Base-by-base conservation (phyloP, 371 early-diverging fungal genomes). In the Neoconidiobolus thromboides region DNA sequence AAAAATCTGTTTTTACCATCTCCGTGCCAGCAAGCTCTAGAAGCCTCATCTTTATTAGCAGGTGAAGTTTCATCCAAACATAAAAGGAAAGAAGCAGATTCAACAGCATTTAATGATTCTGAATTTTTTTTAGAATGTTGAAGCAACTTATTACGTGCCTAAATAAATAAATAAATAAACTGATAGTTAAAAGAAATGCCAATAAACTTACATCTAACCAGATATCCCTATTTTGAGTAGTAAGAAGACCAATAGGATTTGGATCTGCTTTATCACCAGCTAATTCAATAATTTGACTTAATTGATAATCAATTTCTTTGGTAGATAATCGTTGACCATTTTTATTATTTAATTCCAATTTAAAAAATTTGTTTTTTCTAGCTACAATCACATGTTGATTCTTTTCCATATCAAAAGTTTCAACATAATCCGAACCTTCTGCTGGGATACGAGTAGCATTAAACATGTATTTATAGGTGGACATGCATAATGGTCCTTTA, bases 381-480 rank as follows among this genome's bases (percentile, higher is more conserved):
- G 86, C 78, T 40, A 89, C 94, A 14, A 85, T 77, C 26, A 96
- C 78, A 66, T 91, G 89, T 61, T 82, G 74, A 78, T 92, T 82
- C 62, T 73, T 68, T 15, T 68, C 62, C 52, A 92, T 89, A 60
- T 91, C 89, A 61, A 77, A 84, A 4, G 75, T 74, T 12, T 73
- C 75, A 52, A 85, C 87, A 58, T 75, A 67, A 67, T 96, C 97
- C 14, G 82, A 76, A 2, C 91, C 91, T 69, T 82, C 82, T 61
- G 71, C 69, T 51, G 97, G 93, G 61, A 92, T 81, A 64, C 97
- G 88, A 73, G 87, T 87, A 50, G 93, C 84, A 69, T 96, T 92
- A 79, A 96, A 96, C 89, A 96, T 85, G 70, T 80, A 89, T 70
- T 86, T 84, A 79, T 91, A 94, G 61, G 91, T 87, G 67, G 85